phyloP scores from a whole-genome alignment of 2,329 filamentous ascomycete genomes.

The Apiospora rasikravindrae region DNA sequence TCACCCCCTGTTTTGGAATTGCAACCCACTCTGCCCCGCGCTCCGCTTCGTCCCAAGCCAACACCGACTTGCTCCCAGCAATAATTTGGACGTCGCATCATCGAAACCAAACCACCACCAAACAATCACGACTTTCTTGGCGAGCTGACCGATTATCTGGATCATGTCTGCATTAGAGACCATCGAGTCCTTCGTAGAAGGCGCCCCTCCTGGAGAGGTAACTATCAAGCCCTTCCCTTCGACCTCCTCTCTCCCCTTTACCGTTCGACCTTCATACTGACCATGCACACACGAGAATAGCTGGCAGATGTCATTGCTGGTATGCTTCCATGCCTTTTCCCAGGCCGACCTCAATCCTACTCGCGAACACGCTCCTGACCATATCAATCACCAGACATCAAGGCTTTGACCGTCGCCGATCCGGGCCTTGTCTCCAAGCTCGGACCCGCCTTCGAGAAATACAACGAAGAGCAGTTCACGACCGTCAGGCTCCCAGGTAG shows the following conservation, averaged over 20 bases:
- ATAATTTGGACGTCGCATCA: constrained; percentile 11
- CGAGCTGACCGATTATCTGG: background rate
- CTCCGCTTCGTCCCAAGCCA: constrained; percentile 15
- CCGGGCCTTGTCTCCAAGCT: constrained; percentile 73
- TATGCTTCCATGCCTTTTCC: constrained; percentile 46
- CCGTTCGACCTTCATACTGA: background rate
- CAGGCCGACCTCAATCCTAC: background rate
- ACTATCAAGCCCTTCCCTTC: constrained; percentile 35
- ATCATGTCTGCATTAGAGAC: constrained; percentile 54
- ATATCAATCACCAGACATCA: constrained; percentile 73
- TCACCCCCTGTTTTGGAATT: constrained; percentile 3
- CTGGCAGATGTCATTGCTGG: constrained; percentile 87
- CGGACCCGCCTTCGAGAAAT: constrained; percentile 84
- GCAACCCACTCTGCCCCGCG: constrained; percentile 24
- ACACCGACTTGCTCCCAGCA: constrained; percentile 14
- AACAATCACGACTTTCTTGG: background rate
- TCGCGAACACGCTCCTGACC: constrained; percentile 23
- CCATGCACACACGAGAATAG: constrained; percentile 48
- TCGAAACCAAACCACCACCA: constrained; percentile 9
- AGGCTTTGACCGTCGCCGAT: constrained; percentile 76
- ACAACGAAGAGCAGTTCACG: constrained; percentile 93
- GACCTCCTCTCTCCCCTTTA: constrained; percentile 18
- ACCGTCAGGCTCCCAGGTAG: constrained; percentile 89
- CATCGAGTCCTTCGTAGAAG: constrained; percentile 87
- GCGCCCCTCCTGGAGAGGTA: constrained; percentile 96